Evolutionary conservation across 306 rosid genomes (phyloP), one percentile per base, ranked within the genome.

Genomic region (Astragalus membranaceus): DNA sequence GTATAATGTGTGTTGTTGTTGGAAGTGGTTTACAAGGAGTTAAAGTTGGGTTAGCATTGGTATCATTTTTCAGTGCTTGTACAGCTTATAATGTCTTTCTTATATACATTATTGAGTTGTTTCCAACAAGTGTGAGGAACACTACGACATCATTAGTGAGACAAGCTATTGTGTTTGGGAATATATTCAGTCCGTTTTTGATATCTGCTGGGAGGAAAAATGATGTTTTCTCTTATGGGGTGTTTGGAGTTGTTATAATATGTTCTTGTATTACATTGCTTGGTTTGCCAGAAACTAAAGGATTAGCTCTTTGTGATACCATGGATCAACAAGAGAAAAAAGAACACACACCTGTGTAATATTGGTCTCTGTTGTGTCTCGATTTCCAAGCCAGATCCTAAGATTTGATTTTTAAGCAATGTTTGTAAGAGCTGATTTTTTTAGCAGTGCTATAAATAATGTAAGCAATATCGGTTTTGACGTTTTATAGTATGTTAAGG

Each of bases 91-190:
- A 77, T 46, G 48, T 83, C 49, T 13, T 80, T 15, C 53, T 81
- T 0, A 73, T 83, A 61, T 83, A 35, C 49, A 67, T 63, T 2
- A 15, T 80, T 13, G 87, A 83, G 73, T 0, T 83, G 17, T 83
- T 83, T 50, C 87, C 85, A 0, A 80, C 85, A 5, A 15, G 83
- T 36, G 81, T 83, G 61, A 83, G 85, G 67, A 84, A 80, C 73
- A 77, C 79, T 20, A 44, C 79, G 0, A 56, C 80, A 0, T 55
- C 85, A 0, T n/a, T 84, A 54, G 58, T 71, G 20, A 65, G 87
- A 57, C 87, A 80, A 16, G 71, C 77, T 8, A 10, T 56, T 16
- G 58, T 74, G 7, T 60, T 54, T 30, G 80, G 84, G 3, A 69
- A 72, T 32, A 66, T 70, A 2, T 80, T 75, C 13, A 32, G 65